Conservation (phyloP, 495 filamentous ascomycete species). For the Podospora anserina region DNA sequence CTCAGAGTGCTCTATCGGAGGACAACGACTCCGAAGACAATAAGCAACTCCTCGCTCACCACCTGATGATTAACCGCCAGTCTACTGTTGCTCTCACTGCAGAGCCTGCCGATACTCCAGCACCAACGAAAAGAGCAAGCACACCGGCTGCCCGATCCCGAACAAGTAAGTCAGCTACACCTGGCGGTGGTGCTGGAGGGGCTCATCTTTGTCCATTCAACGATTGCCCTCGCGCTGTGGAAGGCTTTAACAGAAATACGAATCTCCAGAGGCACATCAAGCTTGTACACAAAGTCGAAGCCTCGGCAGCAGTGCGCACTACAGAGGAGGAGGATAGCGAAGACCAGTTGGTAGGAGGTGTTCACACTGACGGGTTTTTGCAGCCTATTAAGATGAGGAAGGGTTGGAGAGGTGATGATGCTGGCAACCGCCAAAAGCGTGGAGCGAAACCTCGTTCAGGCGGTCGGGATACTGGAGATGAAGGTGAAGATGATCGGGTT, state of each 20-base stretch:
- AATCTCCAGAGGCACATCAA: constrained; percentile 32
- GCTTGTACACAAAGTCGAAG: constrained; percentile 34
- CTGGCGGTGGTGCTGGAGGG: neutral
- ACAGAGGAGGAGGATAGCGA: constrained; percentile 18
- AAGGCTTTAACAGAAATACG: constrained; percentile 13
- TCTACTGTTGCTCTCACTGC: constrained; percentile 15
- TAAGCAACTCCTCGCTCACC: constrained; percentile 15
- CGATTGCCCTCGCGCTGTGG: constrained; percentile 19
- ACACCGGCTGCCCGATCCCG: neutral
- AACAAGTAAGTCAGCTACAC: constrained; percentile 11
- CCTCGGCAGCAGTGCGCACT: neutral
- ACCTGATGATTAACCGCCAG: constrained; percentile 23
- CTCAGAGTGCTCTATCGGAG: constrained; percentile 24
- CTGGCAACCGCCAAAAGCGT: neutral
- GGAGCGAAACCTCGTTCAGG: neutral
- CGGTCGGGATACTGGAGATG: neutral
- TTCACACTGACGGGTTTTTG: constrained; percentile 54
- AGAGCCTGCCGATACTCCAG: neutral
- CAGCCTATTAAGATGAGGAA: constrained; percentile 36
- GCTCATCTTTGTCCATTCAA: constrained; percentile 23
- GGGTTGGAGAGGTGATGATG: constrained; percentile 33
- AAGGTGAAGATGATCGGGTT: neutral
- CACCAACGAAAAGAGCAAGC: constrained; percentile 1
- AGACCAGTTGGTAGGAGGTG: constrained; percentile 52
- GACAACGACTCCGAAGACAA: constrained; percentile 37